Evolutionary conservation across 768 basidiomycete species (phyloP).

Genomic region (Nevesoporus exiguus): DNA sequence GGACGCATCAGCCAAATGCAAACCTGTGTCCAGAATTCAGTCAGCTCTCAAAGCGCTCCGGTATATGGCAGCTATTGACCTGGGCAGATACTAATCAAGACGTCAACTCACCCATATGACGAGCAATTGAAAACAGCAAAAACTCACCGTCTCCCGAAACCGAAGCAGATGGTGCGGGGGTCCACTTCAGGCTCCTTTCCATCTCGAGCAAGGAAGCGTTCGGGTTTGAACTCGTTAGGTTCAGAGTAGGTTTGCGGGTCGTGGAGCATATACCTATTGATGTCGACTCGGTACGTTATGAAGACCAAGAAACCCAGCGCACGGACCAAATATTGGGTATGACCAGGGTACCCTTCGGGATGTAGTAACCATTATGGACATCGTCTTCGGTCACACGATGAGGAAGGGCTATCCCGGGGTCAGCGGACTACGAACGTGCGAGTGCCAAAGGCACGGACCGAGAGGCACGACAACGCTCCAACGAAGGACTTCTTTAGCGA

Average conservation of each 20-base stretch:
- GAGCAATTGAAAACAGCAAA: not conserved
- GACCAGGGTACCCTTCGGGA: conserved; percentile 44
- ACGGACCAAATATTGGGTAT: conserved; percentile 25
- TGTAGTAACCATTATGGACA: conserved; percentile 56
- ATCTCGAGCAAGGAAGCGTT: conserved; percentile 47
- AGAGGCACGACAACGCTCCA: conserved; percentile 40
- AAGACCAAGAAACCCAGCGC: conserved; percentile 1
- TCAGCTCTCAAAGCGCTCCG: conserved; percentile 22
- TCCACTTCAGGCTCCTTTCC: conserved; percentile 45
- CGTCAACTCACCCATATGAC: not conserved
- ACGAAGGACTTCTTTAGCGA: conserved; percentile 54
- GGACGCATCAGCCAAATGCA: conserved; percentile 51
- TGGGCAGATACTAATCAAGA: conserved; percentile 25
- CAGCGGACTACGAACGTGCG: conserved; percentile 19
- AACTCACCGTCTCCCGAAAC: conserved; percentile 60
- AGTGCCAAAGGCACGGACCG: conserved; percentile 33
- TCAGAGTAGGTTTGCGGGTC: conserved; percentile 43
- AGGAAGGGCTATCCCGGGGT: conserved; percentile 33
- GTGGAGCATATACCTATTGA: conserved; percentile 30
- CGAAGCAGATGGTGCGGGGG: conserved; percentile 61
- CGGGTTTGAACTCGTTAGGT: conserved; percentile 56
- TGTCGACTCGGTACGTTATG: not conserved
- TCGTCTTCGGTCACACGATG: conserved; percentile 61
- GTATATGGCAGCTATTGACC: conserved; percentile 12
- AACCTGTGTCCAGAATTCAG: conserved; percentile 31